Conservation (phyloP, 768 basidiomycete species). For the Lactarius akahatsu region DNA sequence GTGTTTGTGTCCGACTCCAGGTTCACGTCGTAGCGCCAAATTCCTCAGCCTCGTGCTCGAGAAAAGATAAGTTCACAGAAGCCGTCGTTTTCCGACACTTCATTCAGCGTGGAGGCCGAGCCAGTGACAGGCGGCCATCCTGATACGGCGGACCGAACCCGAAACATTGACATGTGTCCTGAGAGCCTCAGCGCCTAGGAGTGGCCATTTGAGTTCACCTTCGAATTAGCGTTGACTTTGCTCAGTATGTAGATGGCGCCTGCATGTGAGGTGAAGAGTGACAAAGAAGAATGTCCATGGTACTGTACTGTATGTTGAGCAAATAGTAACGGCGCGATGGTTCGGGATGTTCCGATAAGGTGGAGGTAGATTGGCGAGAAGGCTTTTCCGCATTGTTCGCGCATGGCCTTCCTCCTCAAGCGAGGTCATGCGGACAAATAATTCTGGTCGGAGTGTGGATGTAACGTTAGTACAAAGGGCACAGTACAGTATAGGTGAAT, state of each 20-base stretch:
- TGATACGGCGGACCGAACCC: not conserved
- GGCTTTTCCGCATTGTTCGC: not conserved
- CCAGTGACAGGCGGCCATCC: not conserved
- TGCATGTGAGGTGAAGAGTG: not conserved
- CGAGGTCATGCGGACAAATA: not conserved
- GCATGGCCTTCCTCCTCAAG: not conserved
- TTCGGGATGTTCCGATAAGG: not conserved
- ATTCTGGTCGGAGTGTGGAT: not conserved
- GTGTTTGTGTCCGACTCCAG: not conserved
- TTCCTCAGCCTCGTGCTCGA: not conserved
- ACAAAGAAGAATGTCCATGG: not conserved
- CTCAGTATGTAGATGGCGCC: not conserved
- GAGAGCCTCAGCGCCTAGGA: not conserved
- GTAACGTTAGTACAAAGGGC: not conserved
- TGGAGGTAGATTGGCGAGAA: not conserved
- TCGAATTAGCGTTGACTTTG: not conserved
- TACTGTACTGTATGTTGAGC: too few relatives aligned
- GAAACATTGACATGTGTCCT: not conserved
- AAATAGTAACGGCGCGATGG: not conserved
- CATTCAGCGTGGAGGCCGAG: not conserved
- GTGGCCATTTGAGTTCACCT: not conserved
- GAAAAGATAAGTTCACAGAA: not conserved
- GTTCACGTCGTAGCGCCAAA: not conserved
- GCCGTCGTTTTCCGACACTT: not conserved
- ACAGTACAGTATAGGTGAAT: not conserved